Conservation (phyloP, 148 eudicot species). For the Vaccinium darrowii region DNA sequence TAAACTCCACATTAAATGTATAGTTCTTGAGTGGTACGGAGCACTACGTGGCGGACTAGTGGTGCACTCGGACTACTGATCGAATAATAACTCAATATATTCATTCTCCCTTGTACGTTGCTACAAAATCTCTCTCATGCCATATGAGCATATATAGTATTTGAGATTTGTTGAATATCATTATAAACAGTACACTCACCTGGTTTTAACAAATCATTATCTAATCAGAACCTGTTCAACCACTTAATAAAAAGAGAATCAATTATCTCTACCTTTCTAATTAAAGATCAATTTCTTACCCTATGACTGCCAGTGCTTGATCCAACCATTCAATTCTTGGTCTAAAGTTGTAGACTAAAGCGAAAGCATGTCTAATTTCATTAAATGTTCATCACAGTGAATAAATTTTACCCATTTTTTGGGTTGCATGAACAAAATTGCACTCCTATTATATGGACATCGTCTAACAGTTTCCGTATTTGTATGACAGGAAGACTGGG, state of each 20-base stretch:
- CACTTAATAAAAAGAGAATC: neutral
- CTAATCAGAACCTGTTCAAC: neutral
- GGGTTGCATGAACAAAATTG: neutral
- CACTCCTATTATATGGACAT: neutral
- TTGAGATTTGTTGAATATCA: neutral
- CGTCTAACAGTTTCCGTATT: neutral
- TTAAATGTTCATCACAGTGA: neutral
- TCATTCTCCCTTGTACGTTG: too few relatives aligned
- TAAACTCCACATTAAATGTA: too few relatives aligned
- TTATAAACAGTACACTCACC: neutral
- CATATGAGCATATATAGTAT: too few relatives aligned
- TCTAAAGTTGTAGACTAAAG: neutral
- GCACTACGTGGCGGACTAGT: too few relatives aligned
- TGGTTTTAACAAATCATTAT: neutral
- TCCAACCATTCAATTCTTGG: neutral
- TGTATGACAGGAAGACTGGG: slow-evolving; percentile 43
- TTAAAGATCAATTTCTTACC: too few relatives aligned
- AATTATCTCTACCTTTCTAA: neutral
- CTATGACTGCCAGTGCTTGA: neutral
- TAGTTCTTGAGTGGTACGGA: too few relatives aligned
- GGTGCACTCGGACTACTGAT: too few relatives aligned
- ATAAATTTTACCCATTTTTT: neutral
- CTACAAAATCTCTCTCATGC: too few relatives aligned
- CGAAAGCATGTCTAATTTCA: neutral
- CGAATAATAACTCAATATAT: too few relatives aligned